phyloP scores from a whole-genome alignment of 768 basidiomycete species.

The Candolleomyces eurysporus region DNA sequence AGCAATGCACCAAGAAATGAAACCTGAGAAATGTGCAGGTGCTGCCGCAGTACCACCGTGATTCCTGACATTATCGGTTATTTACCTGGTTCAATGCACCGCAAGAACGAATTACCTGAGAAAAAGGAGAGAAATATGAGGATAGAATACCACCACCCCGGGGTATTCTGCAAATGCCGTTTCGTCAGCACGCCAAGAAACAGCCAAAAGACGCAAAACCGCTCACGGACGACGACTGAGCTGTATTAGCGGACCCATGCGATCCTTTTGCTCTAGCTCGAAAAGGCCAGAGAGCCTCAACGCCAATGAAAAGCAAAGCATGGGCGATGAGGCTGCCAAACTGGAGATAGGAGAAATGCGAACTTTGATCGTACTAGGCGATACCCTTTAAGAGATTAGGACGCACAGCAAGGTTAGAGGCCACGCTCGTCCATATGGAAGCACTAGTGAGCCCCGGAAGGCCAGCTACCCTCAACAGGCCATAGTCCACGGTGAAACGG shows the following conservation, averaged over 20 bases:
- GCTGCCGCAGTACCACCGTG: slow-evolving; percentile 52
- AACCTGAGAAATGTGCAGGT: not conserved
- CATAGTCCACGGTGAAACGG: slow-evolving; percentile 51
- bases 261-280: slow-evolving; percentile 47
- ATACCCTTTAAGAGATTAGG: not conserved
- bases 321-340: slow-evolving; percentile 62
- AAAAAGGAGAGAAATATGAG: slow-evolving; percentile 52
- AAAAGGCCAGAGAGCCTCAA: slow-evolving; percentile 48
- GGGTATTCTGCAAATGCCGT: slow-evolving; percentile 16
- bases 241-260: not conserved
- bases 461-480: slow-evolving; percentile 49
- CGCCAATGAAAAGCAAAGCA: slow-evolving; percentile 56
- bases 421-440: slow-evolving; percentile 50
- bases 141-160: slow-evolving; percentile 58
- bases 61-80: slow-evolving; percentile 33
- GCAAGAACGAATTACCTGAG: slow-evolving; percentile 39
- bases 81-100: not conserved
- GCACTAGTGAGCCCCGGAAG: slow-evolving; percentile 51
- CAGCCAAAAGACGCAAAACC: not conserved
- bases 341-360: slow-evolving; percentile 19
- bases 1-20: not conserved
- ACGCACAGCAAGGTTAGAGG: slow-evolving; percentile 46
- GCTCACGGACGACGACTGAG: not conserved
- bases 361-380: not conserved
- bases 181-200: not conserved